Conservation (phyloP, 2,329 filamentous ascomycete genomes). For the Cladobotryum mycophilum region DNA sequence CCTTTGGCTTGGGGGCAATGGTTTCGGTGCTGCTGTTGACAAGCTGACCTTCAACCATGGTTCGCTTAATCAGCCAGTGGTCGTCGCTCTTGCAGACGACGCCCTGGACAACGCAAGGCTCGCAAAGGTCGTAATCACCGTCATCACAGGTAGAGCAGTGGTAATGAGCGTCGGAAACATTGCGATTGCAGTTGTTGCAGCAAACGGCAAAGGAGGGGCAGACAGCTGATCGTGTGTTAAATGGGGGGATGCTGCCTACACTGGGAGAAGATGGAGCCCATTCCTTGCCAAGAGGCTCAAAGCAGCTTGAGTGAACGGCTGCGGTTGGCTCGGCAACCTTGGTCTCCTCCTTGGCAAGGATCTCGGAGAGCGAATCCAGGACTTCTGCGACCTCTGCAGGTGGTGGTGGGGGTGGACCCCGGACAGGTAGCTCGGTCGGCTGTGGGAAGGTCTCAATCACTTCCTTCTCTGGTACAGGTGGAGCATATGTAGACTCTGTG, state of each 20-base stretch:
- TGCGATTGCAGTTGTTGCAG: slow-evolving; percentile 82
- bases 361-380: too few relatives aligned
- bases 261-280: not conserved
- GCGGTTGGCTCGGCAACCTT: too few relatives aligned
- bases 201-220: slow-evolving; percentile 65
- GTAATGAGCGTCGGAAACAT: slow-evolving; percentile 77
- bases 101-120: slow-evolving; percentile 67
- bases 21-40: slow-evolving; percentile 82
- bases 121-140: slow-evolving; percentile 92
- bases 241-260: not conserved
- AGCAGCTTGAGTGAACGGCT: too few relatives aligned
- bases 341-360: too few relatives aligned
- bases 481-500: too few relatives aligned
- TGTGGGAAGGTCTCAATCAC: too few relatives aligned
- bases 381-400: too few relatives aligned
- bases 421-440: too few relatives aligned
- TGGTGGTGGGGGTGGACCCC: too few relatives aligned
- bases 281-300: not conserved
- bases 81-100: slow-evolving; percentile 69
- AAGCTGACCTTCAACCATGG: slow-evolving; percentile 69
- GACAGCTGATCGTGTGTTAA: not conserved
- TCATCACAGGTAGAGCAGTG: slow-evolving; percentile 92
- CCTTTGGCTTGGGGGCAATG: slow-evolving; percentile 57
- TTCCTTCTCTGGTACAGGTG: too few relatives aligned
- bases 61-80: slow-evolving; percentile 94